Percentiles rank a stretch among this genome's conserved stretches.
Evolutionary conservation across 1,284 basidiomycete genomes (phyloP).

Genomic region (Apiotrichum porosum): DNA sequence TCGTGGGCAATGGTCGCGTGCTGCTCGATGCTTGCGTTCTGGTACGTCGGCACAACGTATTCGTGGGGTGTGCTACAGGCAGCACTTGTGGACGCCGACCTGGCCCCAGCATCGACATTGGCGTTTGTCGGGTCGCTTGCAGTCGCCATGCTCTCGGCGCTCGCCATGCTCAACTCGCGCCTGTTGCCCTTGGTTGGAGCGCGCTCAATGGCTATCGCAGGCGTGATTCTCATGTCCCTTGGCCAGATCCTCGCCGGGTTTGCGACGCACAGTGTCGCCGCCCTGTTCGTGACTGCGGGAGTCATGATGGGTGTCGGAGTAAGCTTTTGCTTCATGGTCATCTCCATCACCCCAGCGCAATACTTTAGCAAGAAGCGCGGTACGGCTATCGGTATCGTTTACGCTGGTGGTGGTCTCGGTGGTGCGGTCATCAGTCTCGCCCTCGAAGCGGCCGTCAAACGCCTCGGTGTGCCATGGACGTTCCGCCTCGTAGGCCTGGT

Average conservation of each 20-base stretch:
- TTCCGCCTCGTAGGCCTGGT: slow-evolving; percentile 13
- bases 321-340: slow-evolving; percentile 25
- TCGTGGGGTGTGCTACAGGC: slow-evolving; percentile 41
- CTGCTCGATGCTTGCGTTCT: slow-evolving; percentile 6
- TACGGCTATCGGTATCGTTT: slow-evolving; percentile 41
- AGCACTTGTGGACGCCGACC: slow-evolving; percentile 26
- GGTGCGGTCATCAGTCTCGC: slow-evolving; percentile 36
- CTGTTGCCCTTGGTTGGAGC: slow-evolving; percentile 30
- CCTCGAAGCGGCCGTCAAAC: slow-evolving; percentile 31
- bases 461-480: slow-evolving; percentile 21
- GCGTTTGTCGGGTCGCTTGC: slow-evolving; percentile 40
- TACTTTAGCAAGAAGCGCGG: slow-evolving; percentile 40
- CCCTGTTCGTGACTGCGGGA: slow-evolving; percentile 26
- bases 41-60: slow-evolving; percentile 37
- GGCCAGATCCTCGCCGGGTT: slow-evolving; percentile 32
- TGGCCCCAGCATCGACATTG: slow-evolving; percentile 35
- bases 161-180: slow-evolving; percentile 36
- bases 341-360: slow-evolving; percentile 18
- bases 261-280: slow-evolving; percentile 21
- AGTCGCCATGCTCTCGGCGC: slow-evolving; percentile 25
- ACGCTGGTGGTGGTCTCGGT: slow-evolving; percentile 38
- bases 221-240: slow-evolving; percentile 23
- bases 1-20: slow-evolving; percentile 7
- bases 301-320: slow-evolving; percentile 26
- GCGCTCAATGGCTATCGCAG: slow-evolving; percentile 23